Evolutionary conservation across 176 grass and related monocot genomes (phyloP), one percentile per base, ranked within the genome.

Genomic region (Metroxylon sagu): DNA sequence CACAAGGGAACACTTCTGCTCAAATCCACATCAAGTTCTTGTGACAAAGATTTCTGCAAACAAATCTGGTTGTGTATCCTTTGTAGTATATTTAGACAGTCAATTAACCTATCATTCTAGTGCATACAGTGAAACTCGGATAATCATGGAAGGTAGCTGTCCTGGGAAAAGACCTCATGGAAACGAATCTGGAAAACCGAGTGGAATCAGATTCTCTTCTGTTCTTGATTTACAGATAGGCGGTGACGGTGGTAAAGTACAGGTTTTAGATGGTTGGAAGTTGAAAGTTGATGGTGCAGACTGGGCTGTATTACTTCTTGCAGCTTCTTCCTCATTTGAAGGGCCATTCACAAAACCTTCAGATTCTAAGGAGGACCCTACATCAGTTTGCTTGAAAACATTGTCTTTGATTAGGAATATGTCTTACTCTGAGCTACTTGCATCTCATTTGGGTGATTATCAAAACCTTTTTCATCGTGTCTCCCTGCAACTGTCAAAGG

Each of bases 391-490:
- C 29, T 70, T 72, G 28, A 66, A 26, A 14, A 69, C 59, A 75
- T 65, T 89, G 75, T 76, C 65, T 72, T 50, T 54, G n/a, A 75
- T 76, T 28, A 95, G 69, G 76, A 88, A 69, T 49, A 77, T 77
- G 64, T 73, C 79, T 60, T 95, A 79, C 66, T 75, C 82, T 72
- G 82, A 95, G 74, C 70, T 89, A 62, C 77, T 67, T 74, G 60
- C 82, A 25, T 80, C 77, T 79, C 89, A 95, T 71, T 54, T 76
- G 55, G 76, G 86, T 71, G 85, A 95, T 83, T 95, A 95, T 67
- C 85, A 95, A 65, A 86, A 58, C 67, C 83, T 95, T 71, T 95
- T 89, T 70, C 70, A 85, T 19, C 85, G 85, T 14, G 82, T 95
- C 66, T 78, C 78, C 54, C 80, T 95, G 69, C 64, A 95, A 71